Evolutionary conservation across 257 asterid genomes (phyloP).

Genomic region (Marsdenia floribunda): DNA sequence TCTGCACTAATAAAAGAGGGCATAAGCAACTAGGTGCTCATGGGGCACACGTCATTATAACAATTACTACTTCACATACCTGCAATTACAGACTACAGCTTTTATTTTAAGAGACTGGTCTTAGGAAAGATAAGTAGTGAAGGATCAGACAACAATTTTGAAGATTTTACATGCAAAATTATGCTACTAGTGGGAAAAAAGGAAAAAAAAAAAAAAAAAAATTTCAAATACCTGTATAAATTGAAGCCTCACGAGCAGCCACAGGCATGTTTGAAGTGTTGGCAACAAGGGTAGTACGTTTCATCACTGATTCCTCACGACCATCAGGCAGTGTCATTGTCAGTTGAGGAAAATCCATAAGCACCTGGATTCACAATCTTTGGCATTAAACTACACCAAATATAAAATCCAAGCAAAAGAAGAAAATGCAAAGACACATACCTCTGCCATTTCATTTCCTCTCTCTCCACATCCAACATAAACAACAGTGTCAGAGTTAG

Average conservation of each 20-base stretch:
- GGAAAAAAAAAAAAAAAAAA: too few relatives aligned
- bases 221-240: conserved; percentile 64
- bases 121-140: not conserved
- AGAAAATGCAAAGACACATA: conserved; percentile 23
- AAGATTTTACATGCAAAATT: not conserved
- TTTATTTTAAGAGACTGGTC: not conserved
- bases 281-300: conserved; percentile 98
- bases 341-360: conserved; percentile 99
- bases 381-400: not conserved
- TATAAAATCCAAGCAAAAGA: conserved; percentile 21
- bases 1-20: not conserved
- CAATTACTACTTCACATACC: not conserved
- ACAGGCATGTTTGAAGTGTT: conserved; percentile 99
- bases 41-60: not conserved
- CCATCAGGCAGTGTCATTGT: conserved; percentile 99
- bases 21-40: not conserved
- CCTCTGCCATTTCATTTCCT: conserved; percentile 99
- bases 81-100: not conserved
- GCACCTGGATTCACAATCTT: conserved; percentile 55
- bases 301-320: conserved; percentile 99
- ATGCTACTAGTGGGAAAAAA: not conserved
- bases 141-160: conserved; percentile 2
- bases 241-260: conserved; percentile 99
- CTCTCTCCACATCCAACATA: conserved; percentile 99
- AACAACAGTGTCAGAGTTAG: conserved; percentile 94